Base-by-base conservation (phyloP, 495 filamentous ascomycete genomes). In the Xylaria intraflava region DNA sequence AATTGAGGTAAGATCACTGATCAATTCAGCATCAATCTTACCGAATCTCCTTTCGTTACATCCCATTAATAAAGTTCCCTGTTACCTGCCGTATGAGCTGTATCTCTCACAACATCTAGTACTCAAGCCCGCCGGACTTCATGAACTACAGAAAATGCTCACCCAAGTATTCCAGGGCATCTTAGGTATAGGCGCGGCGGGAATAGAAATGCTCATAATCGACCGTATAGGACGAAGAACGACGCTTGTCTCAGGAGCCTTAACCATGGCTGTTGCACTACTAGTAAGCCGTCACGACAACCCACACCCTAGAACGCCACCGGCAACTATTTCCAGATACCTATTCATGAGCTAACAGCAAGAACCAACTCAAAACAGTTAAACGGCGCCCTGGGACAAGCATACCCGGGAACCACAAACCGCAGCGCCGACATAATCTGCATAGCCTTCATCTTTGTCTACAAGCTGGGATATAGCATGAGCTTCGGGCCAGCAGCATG, bases 361-460 rank as follows among this genome's bases (percentile, higher is more conserved):
- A 6, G 9, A 19, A 0, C 36, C 23, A 16, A 6, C 4, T 30
- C 22, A 1, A 30, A 48, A 46, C n/a, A 81, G 79, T 67, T 83
- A 45, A 83, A 81, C 52, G 78, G 74, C 23, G 71, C 66, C 1
- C 59, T 81, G 2, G 78, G 78, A 2, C 65, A 74, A 9, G 64
- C 67, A 0, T 83, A 79, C 46, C 78, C 78, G 1, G 61, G 71
- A 10, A 81, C 80, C 58, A 60, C 65, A 9, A 81, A 78, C 59
- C 62, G 61, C 7, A 64, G 59, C 2, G 67, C 79, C 7, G 77
- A 83, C 60, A 74, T 74, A 35, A 65, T 62, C 14, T 79, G 79
- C 57, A 69, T 81, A 40, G 69, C 78, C 14, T 81, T 80, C 52
- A 73, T 81, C 22, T 83, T 81, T 65, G 66, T 83, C 51, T 83